These are phyloP conservation scores for Penicillium taxi DNA, from an alignment of 495 filamentous ascomycete genomes.

Conservation along the genomic window DNA sequence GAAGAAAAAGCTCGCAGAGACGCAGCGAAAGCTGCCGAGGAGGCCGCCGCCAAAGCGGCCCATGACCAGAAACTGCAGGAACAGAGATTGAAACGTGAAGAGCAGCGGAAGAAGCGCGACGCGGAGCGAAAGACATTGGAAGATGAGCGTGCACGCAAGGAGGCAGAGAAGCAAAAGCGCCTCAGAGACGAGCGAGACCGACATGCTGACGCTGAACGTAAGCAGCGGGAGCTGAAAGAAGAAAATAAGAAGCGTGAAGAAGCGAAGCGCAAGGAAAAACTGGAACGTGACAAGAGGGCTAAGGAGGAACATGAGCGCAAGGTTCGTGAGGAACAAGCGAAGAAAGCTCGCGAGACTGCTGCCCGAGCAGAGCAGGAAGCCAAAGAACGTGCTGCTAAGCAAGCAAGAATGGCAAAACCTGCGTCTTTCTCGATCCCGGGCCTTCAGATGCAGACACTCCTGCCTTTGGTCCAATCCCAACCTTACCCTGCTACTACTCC, in stretches of 20 bases:
- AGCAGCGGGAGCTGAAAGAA: constrained; percentile 64
- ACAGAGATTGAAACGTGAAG: constrained; percentile 69
- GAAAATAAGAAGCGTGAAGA: constrained; percentile 65
- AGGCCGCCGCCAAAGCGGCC: constrained; percentile 63
- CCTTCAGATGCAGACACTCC: too few relatives aligned
- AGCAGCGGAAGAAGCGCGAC: constrained; percentile 85
- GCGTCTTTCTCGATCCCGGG: constrained; percentile 46
- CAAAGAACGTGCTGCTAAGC: constrained; percentile 40
- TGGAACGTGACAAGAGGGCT: constrained; percentile 66
- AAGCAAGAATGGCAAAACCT: constrained; percentile 37
- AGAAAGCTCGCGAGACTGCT: constrained; percentile 41
- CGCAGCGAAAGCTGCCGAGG: constrained; percentile 86
- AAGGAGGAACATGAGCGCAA: constrained; percentile 62
- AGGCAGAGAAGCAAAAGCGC: constrained; percentile 69
- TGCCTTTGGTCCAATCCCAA: constrained; percentile 42
- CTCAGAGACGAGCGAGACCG: constrained; percentile 77
- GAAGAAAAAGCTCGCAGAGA: constrained; percentile 83
- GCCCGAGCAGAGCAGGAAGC: constrained; percentile 39
- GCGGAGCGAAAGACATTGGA: constrained; percentile 85
- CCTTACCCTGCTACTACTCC: constrained; percentile 55
- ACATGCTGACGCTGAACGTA: constrained; percentile 66
- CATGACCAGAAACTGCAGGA: constrained; percentile 79
- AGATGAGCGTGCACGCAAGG: constrained; percentile 73
- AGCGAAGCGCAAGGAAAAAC: constrained; percentile 52
- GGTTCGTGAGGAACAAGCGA: constrained; percentile 54